Conservation (phyloP, 495 filamentous ascomycete species). For the Lepraria neglecta region DNA sequence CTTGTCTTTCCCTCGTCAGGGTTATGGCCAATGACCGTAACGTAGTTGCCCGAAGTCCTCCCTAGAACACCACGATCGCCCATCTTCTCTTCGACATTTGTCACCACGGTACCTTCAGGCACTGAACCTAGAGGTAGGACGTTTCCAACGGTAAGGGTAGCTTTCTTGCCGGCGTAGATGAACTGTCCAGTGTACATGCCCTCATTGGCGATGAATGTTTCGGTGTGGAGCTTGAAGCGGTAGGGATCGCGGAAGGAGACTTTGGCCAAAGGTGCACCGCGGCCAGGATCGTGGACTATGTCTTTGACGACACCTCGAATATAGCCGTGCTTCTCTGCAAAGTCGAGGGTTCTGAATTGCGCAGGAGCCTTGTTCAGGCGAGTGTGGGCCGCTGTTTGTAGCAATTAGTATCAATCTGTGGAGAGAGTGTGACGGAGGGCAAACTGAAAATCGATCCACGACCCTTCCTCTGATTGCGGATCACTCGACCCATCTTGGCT, state of each 20-base stretch:
- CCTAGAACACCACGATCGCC: slow-evolving; percentile 94
- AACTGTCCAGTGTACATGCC: slow-evolving; percentile 99
- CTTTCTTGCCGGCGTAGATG: slow-evolving; percentile 99
- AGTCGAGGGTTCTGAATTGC: slow-evolving; percentile 93
- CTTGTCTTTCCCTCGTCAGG: slow-evolving; percentile 98
- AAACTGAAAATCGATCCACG: slow-evolving; percentile 97
- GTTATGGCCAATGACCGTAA: slow-evolving; percentile 98
- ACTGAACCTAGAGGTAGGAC: slow-evolving; percentile 87
- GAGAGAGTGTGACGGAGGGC: slow-evolving; percentile 37
- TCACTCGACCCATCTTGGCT: slow-evolving; percentile 63
- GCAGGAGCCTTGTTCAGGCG: slow-evolving; percentile 87
- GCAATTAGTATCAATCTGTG: slow-evolving; percentile 36
- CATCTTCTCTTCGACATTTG: slow-evolving; percentile 98
- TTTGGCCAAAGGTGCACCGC: slow-evolving; percentile 94
- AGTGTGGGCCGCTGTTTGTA: slow-evolving; percentile 64
- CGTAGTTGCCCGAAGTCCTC: slow-evolving; percentile 97
- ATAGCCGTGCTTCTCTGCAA: slow-evolving; percentile 92
- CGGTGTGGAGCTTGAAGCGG: slow-evolving; percentile 81
- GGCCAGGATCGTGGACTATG: slow-evolving; percentile 97
- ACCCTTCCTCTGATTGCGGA: slow-evolving; percentile 97
- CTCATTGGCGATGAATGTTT: slow-evolving; percentile 99
- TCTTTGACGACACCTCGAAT: slow-evolving; percentile 95
- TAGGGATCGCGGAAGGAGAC: slow-evolving; percentile 93
- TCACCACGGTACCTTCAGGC: slow-evolving; percentile 96
- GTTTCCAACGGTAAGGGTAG: slow-evolving; percentile 90